phyloP scores from a whole-genome alignment of 352 stramenopile genomes.

The Phytophthora vignae region DNA sequence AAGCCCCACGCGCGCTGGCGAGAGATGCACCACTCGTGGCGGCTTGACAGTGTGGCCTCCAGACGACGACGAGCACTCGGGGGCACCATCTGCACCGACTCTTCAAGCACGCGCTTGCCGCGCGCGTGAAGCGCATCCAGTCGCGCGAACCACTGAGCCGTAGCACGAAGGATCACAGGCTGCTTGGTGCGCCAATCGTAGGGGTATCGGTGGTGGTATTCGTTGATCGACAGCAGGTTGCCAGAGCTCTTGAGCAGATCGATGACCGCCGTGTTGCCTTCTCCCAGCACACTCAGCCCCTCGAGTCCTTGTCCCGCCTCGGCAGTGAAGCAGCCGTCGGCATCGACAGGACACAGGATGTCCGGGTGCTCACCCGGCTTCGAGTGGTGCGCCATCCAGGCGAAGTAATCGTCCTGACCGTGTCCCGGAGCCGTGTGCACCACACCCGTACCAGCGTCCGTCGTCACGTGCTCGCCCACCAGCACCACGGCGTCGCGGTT shows the following conservation, averaged over 20 bases:
- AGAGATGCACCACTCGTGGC: conserved; percentile 99
- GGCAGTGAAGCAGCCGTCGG: conserved; percentile 80
- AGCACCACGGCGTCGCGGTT: conserved; percentile 88
- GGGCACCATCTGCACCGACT: conserved; percentile 94
- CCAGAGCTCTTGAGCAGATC: conserved; percentile 79
- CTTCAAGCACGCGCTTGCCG: conserved; percentile 57
- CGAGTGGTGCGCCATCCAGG: conserved; percentile 71
- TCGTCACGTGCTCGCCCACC: conserved; percentile 97
- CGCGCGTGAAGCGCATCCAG: conserved; percentile 94
- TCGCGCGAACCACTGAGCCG: conserved; percentile 98
- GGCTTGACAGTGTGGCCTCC: conserved; percentile 85
- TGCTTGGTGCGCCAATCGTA: conserved; percentile 99
- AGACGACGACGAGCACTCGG: conserved; percentile 84
- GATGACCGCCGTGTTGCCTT: conserved; percentile 95
- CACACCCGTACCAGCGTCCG: conserved; percentile 97
- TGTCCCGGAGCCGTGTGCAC: conserved; percentile 99
- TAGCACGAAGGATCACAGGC: conserved; percentile 98
- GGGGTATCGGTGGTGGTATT: conserved; percentile 96
- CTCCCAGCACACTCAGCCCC: conserved; percentile 91
- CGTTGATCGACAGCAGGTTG: conserved; percentile 86
- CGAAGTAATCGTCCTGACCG: conserved; percentile 96
- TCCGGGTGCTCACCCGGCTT: conserved; percentile 37
- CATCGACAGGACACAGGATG: conserved; percentile 78
- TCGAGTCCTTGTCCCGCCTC: conserved; percentile 91
- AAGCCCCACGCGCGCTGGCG: conserved; percentile 98